Conservation (phyloP, 805 yeast genomes). For the Yarrowia yakushimensis region DNA sequence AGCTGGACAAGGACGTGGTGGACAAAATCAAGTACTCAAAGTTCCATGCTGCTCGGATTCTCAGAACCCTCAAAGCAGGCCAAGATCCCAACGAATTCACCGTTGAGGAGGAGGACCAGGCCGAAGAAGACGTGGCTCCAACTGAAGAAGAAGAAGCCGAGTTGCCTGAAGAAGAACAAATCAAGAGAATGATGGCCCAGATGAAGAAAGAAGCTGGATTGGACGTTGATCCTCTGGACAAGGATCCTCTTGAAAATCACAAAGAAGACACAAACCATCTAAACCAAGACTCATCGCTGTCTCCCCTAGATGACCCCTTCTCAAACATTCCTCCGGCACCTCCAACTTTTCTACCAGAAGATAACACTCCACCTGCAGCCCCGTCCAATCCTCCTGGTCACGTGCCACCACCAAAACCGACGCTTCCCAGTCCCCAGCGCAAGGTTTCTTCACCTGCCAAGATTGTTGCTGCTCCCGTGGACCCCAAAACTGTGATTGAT, state of each 20-base stretch:
- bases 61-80: slow-evolving; percentile 48
- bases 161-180: neutral
- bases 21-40: slow-evolving; percentile 58
- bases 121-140: neutral
- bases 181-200: neutral
- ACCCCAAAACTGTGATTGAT: slow-evolving; percentile 33
- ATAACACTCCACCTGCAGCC: neutral
- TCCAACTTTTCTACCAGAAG: neutral
- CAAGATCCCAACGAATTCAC: slow-evolving; percentile 57
- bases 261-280: too few relatives aligned
- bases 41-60: slow-evolving; percentile 57
- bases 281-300: too few relatives aligned
- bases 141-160: slow-evolving; percentile 7
- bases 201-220: neutral
- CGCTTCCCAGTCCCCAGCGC: slow-evolving; percentile 15
- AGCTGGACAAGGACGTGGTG: slow-evolving; percentile 37
- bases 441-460: slow-evolving; percentile 23
- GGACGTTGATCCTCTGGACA: neutral
- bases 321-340: slow-evolving; percentile 6
- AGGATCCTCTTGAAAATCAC: neutral
- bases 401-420: slow-evolving; percentile 26
- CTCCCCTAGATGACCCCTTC: too few relatives aligned
- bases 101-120: slow-evolving; percentile 32
- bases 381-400: slow-evolving; percentile 24
- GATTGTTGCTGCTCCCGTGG: slow-evolving; percentile 8